phyloP scores from a whole-genome alignment of 805 yeast genomes.

The Lachancea thermotolerans region DNA sequence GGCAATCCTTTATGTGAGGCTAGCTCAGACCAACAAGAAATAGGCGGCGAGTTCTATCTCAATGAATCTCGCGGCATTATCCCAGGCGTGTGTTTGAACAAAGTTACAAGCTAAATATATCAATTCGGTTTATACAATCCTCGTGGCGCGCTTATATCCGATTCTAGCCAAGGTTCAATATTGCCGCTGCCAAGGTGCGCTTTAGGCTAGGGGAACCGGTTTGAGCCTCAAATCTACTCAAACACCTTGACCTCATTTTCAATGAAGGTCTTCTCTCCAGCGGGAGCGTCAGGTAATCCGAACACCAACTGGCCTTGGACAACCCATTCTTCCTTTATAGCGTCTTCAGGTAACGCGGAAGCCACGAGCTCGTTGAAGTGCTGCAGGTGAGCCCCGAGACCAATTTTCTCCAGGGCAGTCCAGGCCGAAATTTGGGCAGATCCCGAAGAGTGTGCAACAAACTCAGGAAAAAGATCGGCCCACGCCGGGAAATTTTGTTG shows the following conservation, averaged over 20 bases:
- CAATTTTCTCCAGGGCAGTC: constrained; percentile 40
- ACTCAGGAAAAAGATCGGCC: constrained; percentile 41
- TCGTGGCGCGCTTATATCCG: neutral
- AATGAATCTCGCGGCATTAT: constrained; percentile 37
- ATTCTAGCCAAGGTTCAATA: neutral
- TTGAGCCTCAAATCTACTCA: constrained; percentile 4
- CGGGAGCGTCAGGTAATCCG: constrained; percentile 37
- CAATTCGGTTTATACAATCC: neutral
- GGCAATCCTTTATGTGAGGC: constrained; percentile 15
- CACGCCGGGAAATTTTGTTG: constrained; percentile 39
- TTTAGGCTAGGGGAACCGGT: neutral
- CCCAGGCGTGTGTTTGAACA: constrained; percentile 33
- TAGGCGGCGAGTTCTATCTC: constrained; percentile 23
- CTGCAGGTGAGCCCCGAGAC: constrained; percentile 46
- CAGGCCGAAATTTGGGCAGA: constrained; percentile 46
- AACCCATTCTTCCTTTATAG: constrained; percentile 38
- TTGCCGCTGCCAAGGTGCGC: no score
- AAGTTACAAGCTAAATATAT: neutral
- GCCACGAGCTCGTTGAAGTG: constrained; percentile 44
- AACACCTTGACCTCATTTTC: constrained; percentile 38
- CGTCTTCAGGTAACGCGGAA: constrained; percentile 34
- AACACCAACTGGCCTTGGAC: constrained; percentile 46
- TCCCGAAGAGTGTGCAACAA: constrained; percentile 43
- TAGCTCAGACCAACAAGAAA: constrained; percentile 1
- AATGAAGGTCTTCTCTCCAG: constrained; percentile 37